Evolutionary conservation across 2,329 filamentous ascomycete species (phyloP).

Genomic region (Aspergillus japonicus): DNA sequence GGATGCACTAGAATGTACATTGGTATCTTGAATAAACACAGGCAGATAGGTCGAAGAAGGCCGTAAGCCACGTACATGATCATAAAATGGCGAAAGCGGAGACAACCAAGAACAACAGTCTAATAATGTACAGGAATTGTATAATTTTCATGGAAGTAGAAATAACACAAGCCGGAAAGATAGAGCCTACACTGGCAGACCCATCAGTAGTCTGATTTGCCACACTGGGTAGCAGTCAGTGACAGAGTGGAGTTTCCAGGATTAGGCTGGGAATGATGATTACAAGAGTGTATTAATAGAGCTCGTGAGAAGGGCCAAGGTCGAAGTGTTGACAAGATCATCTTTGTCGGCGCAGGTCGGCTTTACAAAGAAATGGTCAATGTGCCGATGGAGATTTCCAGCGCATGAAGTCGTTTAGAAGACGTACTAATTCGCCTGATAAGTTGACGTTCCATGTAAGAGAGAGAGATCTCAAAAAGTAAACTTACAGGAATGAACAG

Average conservation of each 20-base stretch:
- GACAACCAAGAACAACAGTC: constrained; percentile 10
- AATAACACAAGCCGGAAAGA: neutral
- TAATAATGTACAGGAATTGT: constrained; percentile 30
- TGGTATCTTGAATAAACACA: neutral
- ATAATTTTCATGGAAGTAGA: constrained; percentile 5
- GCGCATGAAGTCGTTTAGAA: constrained; percentile 26
- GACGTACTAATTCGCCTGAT: constrained; percentile 27
- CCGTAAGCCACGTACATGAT: constrained; percentile 1
- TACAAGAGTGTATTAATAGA: neutral
- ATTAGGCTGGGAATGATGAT: neutral
- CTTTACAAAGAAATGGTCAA: neutral
- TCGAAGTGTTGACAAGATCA: neutral
- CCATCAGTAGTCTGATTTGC: neutral
- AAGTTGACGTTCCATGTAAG: neutral
- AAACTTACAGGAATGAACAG: constrained; percentile 71
- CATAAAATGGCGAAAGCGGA: neutral
- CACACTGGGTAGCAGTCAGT: neutral
- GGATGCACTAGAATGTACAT: neutral
- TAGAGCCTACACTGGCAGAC: neutral
- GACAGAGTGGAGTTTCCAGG: neutral
- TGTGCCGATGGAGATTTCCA: neutral
- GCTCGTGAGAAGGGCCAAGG: neutral
- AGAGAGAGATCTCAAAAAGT: neutral
- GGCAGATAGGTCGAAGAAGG: neutral
- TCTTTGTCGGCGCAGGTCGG: neutral